Evolutionary conservation across 108 stramenopile genomes (phyloP).

Genomic region (Aurantiochytrium sp.): DNA sequence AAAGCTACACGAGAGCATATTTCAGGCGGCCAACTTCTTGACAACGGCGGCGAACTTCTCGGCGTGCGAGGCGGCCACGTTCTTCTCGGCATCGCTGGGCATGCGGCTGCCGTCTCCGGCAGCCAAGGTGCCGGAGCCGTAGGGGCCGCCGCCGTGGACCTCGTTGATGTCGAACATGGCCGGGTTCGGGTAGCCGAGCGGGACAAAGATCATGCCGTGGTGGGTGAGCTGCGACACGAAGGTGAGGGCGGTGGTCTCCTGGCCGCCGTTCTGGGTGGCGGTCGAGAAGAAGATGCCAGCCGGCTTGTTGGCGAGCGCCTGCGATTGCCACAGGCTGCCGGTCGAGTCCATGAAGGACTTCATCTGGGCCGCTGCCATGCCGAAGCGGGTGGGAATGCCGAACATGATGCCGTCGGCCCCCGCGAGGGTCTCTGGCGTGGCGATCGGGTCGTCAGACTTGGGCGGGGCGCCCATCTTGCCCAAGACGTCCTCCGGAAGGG

Average conservation of each 20-base stretch:
- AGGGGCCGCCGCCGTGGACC: constrained; percentile 45
- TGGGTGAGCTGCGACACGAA: constrained; percentile 48
- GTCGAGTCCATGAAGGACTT: constrained; percentile 50
- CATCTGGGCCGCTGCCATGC: constrained; percentile 52
- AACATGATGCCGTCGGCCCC: constrained; percentile 68
- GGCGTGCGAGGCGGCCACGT: constrained; percentile 56
- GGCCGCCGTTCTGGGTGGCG: constrained; percentile 44
- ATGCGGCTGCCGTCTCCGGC: constrained; percentile 41
- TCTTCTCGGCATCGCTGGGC: constrained; percentile 42
- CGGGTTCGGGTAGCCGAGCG: constrained; percentile 34
- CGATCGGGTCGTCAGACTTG: constrained; percentile 51
- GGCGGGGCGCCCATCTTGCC: constrained; percentile 65
- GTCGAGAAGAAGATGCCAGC: constrained; percentile 51
- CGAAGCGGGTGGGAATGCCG: constrained; percentile 68
- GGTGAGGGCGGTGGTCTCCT: constrained; percentile 52
- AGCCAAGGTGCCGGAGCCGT: constrained; percentile 46
- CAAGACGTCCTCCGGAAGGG: constrained; percentile 61
- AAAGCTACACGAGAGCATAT: neutral
- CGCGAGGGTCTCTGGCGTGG: constrained; percentile 46
- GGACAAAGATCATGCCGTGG: constrained; percentile 50
- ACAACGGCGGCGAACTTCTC: constrained; percentile 59
- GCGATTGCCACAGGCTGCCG: constrained; percentile 46
- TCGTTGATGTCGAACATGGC: constrained; percentile 41
- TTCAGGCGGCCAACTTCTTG: constrained; percentile 7
- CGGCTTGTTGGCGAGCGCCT: constrained; percentile 48